These are phyloP conservation scores for Pleurotus eryngii DNA, from an alignment of 768 basidiomycete genomes.

Conservation along the genomic window DNA sequence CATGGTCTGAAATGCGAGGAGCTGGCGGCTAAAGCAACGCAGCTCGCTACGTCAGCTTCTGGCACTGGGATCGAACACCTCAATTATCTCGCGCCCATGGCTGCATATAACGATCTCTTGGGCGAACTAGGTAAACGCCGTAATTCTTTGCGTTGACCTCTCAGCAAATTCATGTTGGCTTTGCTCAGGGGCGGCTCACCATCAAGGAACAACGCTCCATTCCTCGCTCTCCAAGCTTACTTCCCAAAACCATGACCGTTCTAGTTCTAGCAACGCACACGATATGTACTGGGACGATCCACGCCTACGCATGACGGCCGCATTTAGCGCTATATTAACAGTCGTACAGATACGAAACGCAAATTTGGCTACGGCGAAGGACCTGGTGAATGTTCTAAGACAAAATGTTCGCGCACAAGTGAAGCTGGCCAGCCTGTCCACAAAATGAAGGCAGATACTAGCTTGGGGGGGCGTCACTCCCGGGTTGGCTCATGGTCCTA, in stretches of 20 bases:
- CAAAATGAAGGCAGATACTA: too few species aligned
- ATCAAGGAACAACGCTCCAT: neutral
- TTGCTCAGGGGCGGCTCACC: too few species aligned
- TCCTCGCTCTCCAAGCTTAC: conserved; percentile 6
- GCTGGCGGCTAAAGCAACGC: conserved; percentile 35
- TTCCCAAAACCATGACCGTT: conserved; percentile 16
- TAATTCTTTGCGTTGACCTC: neutral
- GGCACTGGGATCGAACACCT: conserved; percentile 19
- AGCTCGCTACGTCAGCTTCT: conserved; percentile 14
- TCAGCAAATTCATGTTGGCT: too few species aligned
- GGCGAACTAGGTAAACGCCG: conserved; percentile 34
- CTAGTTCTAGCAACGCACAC: neutral
- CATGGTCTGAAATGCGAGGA: conserved; percentile 43
- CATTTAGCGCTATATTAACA: conserved; percentile 46
- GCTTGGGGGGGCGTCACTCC: too few species aligned
- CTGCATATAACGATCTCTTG: conserved; percentile 39
- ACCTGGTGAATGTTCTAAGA: conserved; percentile 46
- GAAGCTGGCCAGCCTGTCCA: conserved; percentile 41
- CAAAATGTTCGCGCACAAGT: conserved; percentile 45
- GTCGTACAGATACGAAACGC: conserved; percentile 43
- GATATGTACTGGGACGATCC: conserved; percentile 15
- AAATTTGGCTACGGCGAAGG: conserved; percentile 46
- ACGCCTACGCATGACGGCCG: conserved; percentile 35
- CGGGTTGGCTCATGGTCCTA: too few species aligned
- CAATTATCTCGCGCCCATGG: conserved; percentile 38